phyloP scores from a whole-genome alignment of 169 alveolate species.

The Perkinsus chesapeaki region DNA sequence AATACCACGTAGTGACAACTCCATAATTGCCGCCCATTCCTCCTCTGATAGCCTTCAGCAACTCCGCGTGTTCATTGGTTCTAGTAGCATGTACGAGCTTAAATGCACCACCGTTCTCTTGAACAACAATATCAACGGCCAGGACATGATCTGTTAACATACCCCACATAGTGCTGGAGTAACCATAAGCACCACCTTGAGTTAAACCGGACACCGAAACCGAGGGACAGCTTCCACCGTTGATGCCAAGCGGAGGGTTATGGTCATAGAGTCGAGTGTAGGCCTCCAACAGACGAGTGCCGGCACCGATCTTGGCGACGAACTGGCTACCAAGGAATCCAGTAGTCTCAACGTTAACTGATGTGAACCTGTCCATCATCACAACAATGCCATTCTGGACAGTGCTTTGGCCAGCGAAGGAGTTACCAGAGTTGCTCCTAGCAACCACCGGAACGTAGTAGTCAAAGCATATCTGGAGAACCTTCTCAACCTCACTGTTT shows the following conservation, averaged over 20 bases:
- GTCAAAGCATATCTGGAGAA: neutral
- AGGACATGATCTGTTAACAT: neutral
- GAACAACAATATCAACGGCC: neutral
- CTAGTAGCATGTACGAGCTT: neutral
- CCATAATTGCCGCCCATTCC: neutral
- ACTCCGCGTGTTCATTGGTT: neutral
- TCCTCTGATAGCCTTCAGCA: neutral
- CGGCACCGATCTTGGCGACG: neutral
- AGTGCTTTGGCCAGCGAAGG: neutral
- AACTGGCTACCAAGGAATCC: neutral
- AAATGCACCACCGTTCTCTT: neutral
- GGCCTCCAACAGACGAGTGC: neutral
- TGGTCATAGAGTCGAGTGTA: neutral
- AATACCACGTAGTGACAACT: neutral
- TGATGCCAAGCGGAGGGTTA: neutral
- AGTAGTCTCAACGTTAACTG: neutral
- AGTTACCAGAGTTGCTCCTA: neutral
- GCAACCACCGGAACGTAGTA: neutral
- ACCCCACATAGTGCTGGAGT: neutral
- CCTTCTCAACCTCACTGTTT: neutral
- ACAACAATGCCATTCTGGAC: neutral
- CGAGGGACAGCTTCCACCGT: neutral
- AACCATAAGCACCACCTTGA: neutral
- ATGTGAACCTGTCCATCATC: neutral
- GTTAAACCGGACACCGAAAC: neutral